Conservation (phyloP, 169 alveolate genomes). For the Plasmodium sp. region DNA sequence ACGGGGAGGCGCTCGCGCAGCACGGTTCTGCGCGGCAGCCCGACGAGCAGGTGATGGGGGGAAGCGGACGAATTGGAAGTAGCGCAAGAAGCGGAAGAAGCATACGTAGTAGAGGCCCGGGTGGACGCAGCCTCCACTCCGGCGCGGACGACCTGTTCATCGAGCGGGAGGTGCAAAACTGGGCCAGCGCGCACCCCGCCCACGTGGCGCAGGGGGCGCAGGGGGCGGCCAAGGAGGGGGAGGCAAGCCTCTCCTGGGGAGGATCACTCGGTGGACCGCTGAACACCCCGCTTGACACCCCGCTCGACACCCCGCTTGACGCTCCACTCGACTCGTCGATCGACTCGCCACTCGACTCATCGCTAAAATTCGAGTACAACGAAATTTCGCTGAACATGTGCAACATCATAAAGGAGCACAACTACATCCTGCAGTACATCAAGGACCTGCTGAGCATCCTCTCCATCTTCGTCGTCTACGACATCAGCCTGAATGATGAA, state of each 20-base stretch:
- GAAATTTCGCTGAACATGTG: constrained; percentile 62
- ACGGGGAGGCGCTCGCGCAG: too few relatives aligned
- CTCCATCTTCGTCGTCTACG: constrained; percentile 57
- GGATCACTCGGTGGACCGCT: too few relatives aligned
- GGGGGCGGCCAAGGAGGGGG: neutral
- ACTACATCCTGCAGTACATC: constrained; percentile 28
- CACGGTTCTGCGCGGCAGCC: too few relatives aligned
- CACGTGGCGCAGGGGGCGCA: neutral
- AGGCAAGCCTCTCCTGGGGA: neutral
- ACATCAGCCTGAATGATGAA: constrained; percentile 57
- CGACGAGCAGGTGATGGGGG: neutral
- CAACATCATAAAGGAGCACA: constrained; percentile 63
- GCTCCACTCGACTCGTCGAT: neutral
- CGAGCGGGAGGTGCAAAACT: neutral
- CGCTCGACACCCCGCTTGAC: neutral
- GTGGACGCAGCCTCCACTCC: neutral
- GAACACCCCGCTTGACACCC: too few relatives aligned
- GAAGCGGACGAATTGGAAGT: neutral
- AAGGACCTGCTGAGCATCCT: constrained; percentile 41
- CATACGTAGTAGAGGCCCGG: neutral
- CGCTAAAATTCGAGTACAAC: constrained; percentile 30
- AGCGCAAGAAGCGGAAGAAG: neutral
- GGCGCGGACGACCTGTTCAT: neutral
- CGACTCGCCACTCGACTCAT: neutral
- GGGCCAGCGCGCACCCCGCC: neutral